Evolutionary conservation across 2,329 filamentous ascomycete species (phyloP).

Genomic region (Neospermospora avenae): DNA sequence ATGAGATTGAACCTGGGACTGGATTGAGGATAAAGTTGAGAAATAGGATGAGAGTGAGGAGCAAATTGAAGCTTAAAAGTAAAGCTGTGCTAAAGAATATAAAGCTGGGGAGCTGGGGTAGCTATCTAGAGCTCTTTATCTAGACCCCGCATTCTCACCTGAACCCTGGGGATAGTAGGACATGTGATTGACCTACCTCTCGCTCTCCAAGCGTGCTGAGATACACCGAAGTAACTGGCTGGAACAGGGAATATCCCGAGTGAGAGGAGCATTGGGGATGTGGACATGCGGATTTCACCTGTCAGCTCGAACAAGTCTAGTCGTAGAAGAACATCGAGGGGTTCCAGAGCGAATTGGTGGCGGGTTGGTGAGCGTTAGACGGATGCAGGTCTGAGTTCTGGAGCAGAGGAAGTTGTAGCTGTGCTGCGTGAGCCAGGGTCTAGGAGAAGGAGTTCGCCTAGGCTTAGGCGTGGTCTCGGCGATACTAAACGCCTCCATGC

Average conservation of each 20-base stretch:
- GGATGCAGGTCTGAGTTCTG: background rate
- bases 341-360: constrained; percentile 1
- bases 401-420: background rate
- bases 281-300: background rate
- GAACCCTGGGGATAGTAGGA: background rate
- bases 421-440: background rate
- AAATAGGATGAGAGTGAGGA: too few species aligned
- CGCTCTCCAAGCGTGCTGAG: background rate
- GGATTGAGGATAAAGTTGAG: background rate
- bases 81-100: background rate
- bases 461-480: constrained; percentile 1
- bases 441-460: background rate
- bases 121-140: constrained; percentile 2
- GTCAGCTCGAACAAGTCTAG: background rate
- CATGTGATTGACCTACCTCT: constrained; percentile 9
- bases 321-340: background rate
- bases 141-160: constrained; percentile 8
- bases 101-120: constrained; percentile 1
- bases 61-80: too few species aligned
- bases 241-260: background rate
- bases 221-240: background rate
- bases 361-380: background rate
- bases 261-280: background rate
- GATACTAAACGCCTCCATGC: background rate
- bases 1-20: too few species aligned